These are phyloP conservation scores for Solanum tarapatanum DNA, from an alignment of 257 asterid species.

Conservation along the genomic window DNA sequence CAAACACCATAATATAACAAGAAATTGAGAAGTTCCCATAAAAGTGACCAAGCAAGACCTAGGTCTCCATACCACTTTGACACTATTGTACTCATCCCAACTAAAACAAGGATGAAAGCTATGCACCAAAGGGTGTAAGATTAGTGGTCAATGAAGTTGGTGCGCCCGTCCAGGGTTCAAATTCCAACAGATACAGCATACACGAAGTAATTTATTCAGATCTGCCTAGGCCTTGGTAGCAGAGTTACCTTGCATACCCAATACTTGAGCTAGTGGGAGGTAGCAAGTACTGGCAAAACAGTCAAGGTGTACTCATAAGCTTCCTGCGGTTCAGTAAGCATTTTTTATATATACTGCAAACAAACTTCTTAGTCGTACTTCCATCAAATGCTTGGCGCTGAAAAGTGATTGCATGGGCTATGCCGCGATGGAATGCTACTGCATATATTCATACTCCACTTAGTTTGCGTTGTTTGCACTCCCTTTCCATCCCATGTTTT, in stretches of 20 bases:
- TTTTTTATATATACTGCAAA: neutral
- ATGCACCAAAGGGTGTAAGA: neutral
- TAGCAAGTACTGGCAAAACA: neutral
- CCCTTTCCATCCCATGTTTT: neutral
- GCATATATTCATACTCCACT: neutral
- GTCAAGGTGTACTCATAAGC: neutral
- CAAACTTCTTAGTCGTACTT: neutral
- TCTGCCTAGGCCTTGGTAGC: neutral
- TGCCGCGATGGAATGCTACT: neutral
- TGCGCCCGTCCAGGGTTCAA: neutral
- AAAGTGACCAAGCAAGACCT: neutral
- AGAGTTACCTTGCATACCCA: neutral
- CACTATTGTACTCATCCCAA: neutral
- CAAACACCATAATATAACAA: neutral
- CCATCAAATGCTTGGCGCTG: neutral
- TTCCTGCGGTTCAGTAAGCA: neutral
- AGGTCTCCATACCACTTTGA: neutral
- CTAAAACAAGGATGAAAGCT: neutral
- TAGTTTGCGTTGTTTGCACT: neutral
- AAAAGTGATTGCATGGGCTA: neutral
- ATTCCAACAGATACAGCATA: neutral
- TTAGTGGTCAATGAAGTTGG: neutral
- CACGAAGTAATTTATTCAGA: neutral
- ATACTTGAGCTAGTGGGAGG: neutral
- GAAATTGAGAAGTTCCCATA: neutral